Evolutionary conservation across 2,329 filamentous ascomycete species (phyloP), one percentile per base, ranked within the genome.

Genomic region (Allantophomopsis lycopodina): DNA sequence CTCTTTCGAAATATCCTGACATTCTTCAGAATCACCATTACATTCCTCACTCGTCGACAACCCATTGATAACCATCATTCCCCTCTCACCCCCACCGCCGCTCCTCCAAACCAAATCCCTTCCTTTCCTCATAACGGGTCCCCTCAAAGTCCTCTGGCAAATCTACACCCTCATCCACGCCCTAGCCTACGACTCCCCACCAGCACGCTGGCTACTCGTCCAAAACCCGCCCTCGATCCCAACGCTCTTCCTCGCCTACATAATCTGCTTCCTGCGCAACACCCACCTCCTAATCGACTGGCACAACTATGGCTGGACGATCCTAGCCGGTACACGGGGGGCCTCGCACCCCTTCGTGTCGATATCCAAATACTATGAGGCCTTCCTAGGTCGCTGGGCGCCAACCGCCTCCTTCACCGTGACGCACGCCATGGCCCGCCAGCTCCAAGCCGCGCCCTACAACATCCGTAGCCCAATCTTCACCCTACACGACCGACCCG

Each of bases 221-320:
- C 83, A 84, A 64, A 98, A 96, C 51, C 91, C 91, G 6, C 91
- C 91, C 1, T 91, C 89, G 0, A 94, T 96, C 43, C 91, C 91
- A 0, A 94, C 87, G 0, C 73, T 98, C 16, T 73, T 80, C 38
- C 66, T 95, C 31, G 82, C 85, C 13, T 68, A 79, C 16, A 45
- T 88, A 3, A 68, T 85, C 36, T 84, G 83, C 51, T 73, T 78
- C 49, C 58, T 94, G 38, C 79, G 91, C 37, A 80, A 84, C 49
- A 94, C 84, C 32, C 74, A 75, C 41, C 71, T 98, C 4, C 69
- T 96, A 44, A 83, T 96, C 40, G 91, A 98, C 64, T 98, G 91
- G 91, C 91, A 98, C 65, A 98, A 98, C 61, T 96, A 95, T 60
- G 91, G 89, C 49, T 94, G 89, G 69, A 89, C 86, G 7, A 94